Evolutionary conservation across 345 rosid species (phyloP), one percentile per base, ranked within the genome.

Genomic region (Schrenkiella parvula): DNA sequence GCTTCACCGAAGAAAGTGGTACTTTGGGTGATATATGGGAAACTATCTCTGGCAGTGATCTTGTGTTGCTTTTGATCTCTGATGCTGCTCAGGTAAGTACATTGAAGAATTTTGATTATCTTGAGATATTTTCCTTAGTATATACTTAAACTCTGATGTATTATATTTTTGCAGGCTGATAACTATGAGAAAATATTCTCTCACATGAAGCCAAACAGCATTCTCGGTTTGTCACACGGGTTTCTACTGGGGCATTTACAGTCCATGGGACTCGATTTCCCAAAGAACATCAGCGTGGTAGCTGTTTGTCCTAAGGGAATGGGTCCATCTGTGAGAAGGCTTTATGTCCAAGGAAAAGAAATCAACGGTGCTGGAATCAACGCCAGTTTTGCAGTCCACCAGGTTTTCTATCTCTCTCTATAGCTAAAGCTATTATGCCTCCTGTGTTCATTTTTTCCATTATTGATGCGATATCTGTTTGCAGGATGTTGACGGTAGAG

Each of bases 351-450:
- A 73, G 93, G 97, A 22, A 90, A 86, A 84, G 93, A 88, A 82
- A 72, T 93, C 31, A 93, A 90, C 66, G 98, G 97, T 79, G 97
- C 93, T 57, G 96, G 98, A 80, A 93, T 93, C 66, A 93, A 93
- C 69, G 82, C 97, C 39, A 87, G 96, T 80, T 90, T 93, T 73
- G 93, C 82, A 9, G 93, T 90, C 21, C 97, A 90, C 68, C 96
- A 89, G 97, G 98, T 89, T 39, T 34, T 18, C 29, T 67, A 31
- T 35, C 54, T 46, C 53, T 22, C 3, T 31, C 41, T 25, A 46
- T 5, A 15, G 25, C 11, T 1, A 29, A 21, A 14, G 34, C 6
- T 23, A 8, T 29, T 41, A 31, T 41, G 41, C 50, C 26, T 51
- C 21, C 0, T 31, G 29, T 17, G 13, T 17, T 59, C 42, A 25